Base-by-base conservation (phyloP, 371 early-diverging fungal genomes). In the Quaeritorhiza haematococci region DNA sequence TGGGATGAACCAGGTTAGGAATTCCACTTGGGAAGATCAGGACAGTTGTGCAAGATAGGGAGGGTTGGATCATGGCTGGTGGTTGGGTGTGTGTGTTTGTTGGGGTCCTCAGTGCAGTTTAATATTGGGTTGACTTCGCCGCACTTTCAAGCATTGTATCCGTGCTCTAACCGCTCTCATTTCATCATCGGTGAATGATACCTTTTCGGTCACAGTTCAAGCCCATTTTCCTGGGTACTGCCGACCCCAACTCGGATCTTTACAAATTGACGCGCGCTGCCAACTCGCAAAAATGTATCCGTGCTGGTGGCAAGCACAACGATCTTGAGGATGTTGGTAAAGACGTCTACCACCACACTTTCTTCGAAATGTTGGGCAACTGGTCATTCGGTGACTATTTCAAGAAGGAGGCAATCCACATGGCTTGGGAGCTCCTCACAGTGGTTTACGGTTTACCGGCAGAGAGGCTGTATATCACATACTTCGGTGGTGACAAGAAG, bases 321-420 rank as follows among this genome's bases (percentile, higher is more conserved):
- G 99, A 99, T 78, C 85, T 99, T 56, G 99, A 99, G 55, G 99
- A 99, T 76, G 99, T 99, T 23, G 99, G 99, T 56, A 96, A 92
- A 71, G 99, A 99, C 70, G 93, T 92, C 5, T 99, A 99, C 73
- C 99, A 99, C 75, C 99, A 99, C 74, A 99, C 99, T 34, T 99
- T 96, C 80, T 99, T 99, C 81, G 99, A 99, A 78, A 99, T 99
- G 99, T 79, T 99, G 76, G 99, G 99, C 53, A 99, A 99, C 83
- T 99, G 99, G 99, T 98, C 98, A 23, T 99, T 99, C 81, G 99
- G 99, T 53, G 97, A 98, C 67, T 98, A 99, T 74, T 99, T 98
- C 78, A 99, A 99, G 80, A 86, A 87, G 75, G 92, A 93, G 62
- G 96, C 94, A 7, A 94, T 99, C 49, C 75, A 73, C 34, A 86